A percentile compares a stretch with the other conserved stretches of the same genome.
Evolutionary conservation across 169 alveolate species (phyloP).

Genomic region (Eimeria mitis): DNA sequence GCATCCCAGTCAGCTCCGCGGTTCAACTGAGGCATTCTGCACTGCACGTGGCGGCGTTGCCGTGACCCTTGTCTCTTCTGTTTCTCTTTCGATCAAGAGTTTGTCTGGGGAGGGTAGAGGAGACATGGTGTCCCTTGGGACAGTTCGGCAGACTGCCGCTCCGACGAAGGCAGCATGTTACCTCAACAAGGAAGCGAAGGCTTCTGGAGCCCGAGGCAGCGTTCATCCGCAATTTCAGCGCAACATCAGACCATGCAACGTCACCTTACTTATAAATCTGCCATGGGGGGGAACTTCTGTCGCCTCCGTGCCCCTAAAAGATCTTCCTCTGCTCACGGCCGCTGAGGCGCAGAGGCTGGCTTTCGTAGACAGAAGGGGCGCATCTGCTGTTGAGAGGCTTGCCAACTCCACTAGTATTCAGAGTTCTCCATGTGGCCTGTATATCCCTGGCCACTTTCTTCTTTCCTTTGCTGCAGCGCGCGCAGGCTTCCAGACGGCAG

Average conservation of each 20-base stretch:
- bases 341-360: constrained; percentile 20
- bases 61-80: background rate
- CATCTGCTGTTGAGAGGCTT: constrained; percentile 33
- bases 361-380: background rate
- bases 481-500: constrained; percentile 28
- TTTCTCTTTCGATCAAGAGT: background rate
- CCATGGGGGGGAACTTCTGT: constrained; percentile 58
- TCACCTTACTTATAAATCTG: constrained; percentile 25
- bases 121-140: constrained; percentile 5
- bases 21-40: background rate
- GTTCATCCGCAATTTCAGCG: background rate
- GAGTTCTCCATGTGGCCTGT: constrained; percentile 14
- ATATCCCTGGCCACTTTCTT: constrained; percentile 38
- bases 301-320: constrained; percentile 22
- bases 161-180: constrained; percentile 11
- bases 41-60: background rate
- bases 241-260: background rate
- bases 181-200: background rate
- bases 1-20: background rate
- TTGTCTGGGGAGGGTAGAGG: background rate
- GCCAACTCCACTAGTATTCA: background rate
- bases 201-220: background rate
- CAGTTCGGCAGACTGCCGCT: constrained; percentile 8
- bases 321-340: constrained; percentile 50
- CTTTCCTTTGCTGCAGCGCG: constrained; percentile 64